Evolutionary conservation across 164 flowering plant genomes (phyloP).

Genomic region (Vitis rotundifolia): DNA sequence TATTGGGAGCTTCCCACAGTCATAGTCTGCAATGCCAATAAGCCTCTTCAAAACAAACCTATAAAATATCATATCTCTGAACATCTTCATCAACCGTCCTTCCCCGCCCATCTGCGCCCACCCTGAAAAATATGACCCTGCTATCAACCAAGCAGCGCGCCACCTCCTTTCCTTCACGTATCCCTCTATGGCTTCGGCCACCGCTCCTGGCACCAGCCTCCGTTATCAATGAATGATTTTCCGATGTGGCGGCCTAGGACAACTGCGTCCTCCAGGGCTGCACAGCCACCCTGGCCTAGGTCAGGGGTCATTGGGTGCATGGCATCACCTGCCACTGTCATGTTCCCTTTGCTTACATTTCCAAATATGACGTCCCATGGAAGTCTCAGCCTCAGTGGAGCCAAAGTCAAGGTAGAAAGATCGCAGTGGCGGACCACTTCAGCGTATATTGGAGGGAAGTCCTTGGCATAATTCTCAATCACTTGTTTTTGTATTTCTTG

Average conservation of each 20-base stretch:
- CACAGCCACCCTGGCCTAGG: too few species aligned
- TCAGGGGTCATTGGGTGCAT: slow-evolving; percentile 20
- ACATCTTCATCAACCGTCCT: slow-evolving; percentile 22
- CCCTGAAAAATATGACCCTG: slow-evolving; percentile 26
- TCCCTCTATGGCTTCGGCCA: slow-evolving; percentile 9
- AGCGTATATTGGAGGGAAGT: slow-evolving; percentile 24
- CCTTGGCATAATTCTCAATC: slow-evolving; percentile 21
- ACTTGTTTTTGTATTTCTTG: slow-evolving; percentile 21
- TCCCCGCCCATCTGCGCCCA: slow-evolving; percentile 28
- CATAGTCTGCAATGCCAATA: neutral
- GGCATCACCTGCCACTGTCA: too few species aligned
- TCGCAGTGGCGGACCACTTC: neutral
- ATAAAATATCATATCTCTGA: slow-evolving; percentile 19
- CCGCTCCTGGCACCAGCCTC: neutral
- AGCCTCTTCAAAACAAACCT: neutral
- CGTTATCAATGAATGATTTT: too few species aligned
- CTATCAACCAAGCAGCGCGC: slow-evolving; percentile 17
- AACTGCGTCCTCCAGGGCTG: slow-evolving; percentile 2
- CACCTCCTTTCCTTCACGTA: slow-evolving; percentile 33
- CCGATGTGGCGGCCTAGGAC: too few species aligned
- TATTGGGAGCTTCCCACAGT: slow-evolving; percentile 21
- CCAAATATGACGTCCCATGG: too few species aligned
- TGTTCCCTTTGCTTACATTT: too few species aligned
- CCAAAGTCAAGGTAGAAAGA: too few species aligned
- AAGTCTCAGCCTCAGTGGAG: too few species aligned